phyloP scores from a whole-genome alignment of 352 stramenopile genomes.

The Salisapilia sapeloensis region DNA sequence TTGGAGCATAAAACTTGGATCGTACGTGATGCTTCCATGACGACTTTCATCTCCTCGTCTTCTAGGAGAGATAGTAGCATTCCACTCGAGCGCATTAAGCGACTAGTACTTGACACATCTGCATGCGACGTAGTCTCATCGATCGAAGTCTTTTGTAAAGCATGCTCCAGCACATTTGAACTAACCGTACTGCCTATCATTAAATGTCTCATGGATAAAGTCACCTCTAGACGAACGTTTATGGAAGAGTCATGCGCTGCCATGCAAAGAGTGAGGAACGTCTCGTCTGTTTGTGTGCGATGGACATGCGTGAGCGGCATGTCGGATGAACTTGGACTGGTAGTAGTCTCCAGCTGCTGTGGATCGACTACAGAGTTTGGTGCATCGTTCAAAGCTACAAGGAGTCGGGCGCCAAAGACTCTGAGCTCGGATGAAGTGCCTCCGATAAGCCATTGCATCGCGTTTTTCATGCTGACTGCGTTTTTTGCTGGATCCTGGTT shows the following conservation, averaged over 20 bases:
- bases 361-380: too few relatives aligned
- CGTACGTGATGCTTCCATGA: conserved; percentile 22
- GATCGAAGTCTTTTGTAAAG: conserved; percentile 31
- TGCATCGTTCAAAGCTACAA: too few relatives aligned
- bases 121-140: conserved; percentile 20
- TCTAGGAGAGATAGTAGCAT: conserved; percentile 40
- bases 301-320: not conserved
- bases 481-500: too few relatives aligned
- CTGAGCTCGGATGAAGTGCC: conserved; percentile 1
- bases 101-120: conserved; percentile 18
- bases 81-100: conserved; percentile 45
- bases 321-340: conserved; percentile 9
- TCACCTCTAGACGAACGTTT: conserved; percentile 18
- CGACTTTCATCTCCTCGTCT: conserved; percentile 19
- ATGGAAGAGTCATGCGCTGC: conserved; percentile 12
- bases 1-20: conserved; percentile 13
- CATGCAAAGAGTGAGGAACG: conserved; percentile 26
- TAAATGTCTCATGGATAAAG: conserved; percentile 12
- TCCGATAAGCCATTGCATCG: too few relatives aligned
- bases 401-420: conserved; percentile 1
- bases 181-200: not conserved
- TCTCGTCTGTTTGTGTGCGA: conserved; percentile 10
- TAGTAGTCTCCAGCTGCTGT: too few relatives aligned
- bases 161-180: conserved; percentile 11
- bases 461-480: too few relatives aligned